Conservation (phyloP, 495 filamentous ascomycete genomes). For the Glarea lozoyensis region DNA sequence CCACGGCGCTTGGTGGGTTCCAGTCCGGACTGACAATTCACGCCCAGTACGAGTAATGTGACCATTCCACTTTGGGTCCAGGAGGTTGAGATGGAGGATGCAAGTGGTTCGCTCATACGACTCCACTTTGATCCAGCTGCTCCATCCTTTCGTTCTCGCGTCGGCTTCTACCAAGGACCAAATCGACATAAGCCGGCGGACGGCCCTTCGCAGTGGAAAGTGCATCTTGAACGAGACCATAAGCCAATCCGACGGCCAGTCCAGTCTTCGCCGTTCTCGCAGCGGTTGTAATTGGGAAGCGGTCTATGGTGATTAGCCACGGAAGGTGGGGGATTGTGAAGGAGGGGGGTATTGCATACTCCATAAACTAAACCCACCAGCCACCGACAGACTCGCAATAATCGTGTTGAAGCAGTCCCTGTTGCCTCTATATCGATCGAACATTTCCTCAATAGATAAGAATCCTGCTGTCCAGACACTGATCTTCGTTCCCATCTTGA, state of each 20-base stretch:
- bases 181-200: slow-evolving; percentile 63
- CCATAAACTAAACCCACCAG: slow-evolving; percentile 79
- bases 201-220: slow-evolving; percentile 56
- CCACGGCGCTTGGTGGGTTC: slow-evolving; percentile 7
- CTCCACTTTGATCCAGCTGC: slow-evolving; percentile 6
- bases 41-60: too few species aligned
- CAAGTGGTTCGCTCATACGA: slow-evolving; percentile 9
- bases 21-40: too few species aligned
- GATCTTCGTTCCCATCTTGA: slow-evolving; percentile 65
- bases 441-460: slow-evolving; percentile 71
- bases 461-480: slow-evolving; percentile 57
- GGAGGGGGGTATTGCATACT: slow-evolving; percentile 43
- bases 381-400: slow-evolving; percentile 69
- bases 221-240: slow-evolving; percentile 73
- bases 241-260: slow-evolving; percentile 65
- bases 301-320: slow-evolving; percentile 41
- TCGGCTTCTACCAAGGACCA: slow-evolving; percentile 34
- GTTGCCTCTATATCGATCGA: slow-evolving; percentile 64
- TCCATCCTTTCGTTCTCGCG: slow-evolving; percentile 9
- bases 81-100: too few species aligned
- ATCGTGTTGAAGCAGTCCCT: slow-evolving; percentile 69
- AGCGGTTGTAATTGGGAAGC: slow-evolving; percentile 71
- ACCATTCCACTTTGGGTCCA: too few species aligned
- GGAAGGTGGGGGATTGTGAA: background rate
- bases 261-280: slow-evolving; percentile 78